phyloP scores from a whole-genome alignment of 2,329 filamentous ascomycete species.

The Hymenoscyphus infarciens region DNA sequence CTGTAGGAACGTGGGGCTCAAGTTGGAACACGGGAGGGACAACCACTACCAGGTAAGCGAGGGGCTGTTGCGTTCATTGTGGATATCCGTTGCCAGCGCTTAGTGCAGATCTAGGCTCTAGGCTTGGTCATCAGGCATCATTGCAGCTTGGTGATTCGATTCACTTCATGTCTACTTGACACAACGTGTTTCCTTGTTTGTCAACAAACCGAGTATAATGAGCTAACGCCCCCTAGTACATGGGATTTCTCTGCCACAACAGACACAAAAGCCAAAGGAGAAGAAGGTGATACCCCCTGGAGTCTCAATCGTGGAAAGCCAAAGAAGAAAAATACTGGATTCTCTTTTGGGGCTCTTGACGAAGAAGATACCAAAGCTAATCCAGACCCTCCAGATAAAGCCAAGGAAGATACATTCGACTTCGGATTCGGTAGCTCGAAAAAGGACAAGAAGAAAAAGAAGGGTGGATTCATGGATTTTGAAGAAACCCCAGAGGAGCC shows the following conservation, averaged over 20 bases:
- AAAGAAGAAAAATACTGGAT: constrained; percentile 49
- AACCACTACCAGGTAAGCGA: constrained; percentile 27
- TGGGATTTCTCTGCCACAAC: constrained; percentile 33
- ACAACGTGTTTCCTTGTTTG: background rate
- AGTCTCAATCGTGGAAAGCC: constrained; percentile 44
- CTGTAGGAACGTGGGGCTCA: constrained; percentile 57
- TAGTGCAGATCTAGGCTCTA: background rate
- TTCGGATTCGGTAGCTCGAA: constrained; percentile 37
- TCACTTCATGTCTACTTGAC: background rate
- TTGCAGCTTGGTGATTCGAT: background rate
- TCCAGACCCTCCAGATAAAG: constrained; percentile 30
- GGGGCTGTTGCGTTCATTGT: background rate
- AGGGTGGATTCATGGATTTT: constrained; percentile 28
- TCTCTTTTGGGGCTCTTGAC: constrained; percentile 49
- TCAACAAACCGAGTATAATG: background rate
- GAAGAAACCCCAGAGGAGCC: constrained; percentile 29
- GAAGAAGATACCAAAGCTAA: constrained; percentile 37
- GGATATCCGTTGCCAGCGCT: constrained; percentile 2
- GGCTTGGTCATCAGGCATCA: background rate
- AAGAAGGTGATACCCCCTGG: constrained; percentile 49
- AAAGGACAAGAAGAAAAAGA: constrained; percentile 47
- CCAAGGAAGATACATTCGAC: constrained; percentile 38
- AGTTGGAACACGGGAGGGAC: constrained; percentile 51
- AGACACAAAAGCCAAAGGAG: constrained; percentile 42
- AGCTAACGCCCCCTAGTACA: constrained; percentile 17